Evolutionary conservation across 257 asterid species (phyloP).

Genomic region (Agastache rugosa): DNA sequence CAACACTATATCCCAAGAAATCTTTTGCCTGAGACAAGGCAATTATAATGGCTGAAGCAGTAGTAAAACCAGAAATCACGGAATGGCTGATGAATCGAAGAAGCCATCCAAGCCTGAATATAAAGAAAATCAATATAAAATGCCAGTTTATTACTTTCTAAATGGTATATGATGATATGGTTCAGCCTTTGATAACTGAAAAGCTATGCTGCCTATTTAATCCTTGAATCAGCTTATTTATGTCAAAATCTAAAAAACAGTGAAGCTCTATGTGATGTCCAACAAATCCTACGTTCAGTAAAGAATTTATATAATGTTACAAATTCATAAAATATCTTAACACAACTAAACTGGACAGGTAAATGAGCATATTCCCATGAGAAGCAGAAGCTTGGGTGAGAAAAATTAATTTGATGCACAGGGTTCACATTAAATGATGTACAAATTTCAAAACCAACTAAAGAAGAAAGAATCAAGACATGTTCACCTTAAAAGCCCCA

Average conservation of each 20-base stretch:
- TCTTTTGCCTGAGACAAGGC: conserved; percentile 96
- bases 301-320: not conserved
- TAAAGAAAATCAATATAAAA: conserved; percentile 40
- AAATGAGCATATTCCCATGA: conserved; percentile 11
- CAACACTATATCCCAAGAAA: conserved; percentile 93
- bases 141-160: conserved; percentile 29
- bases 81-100: conserved; percentile 99
- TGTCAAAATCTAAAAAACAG: conserved; percentile 24
- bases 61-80: conserved; percentile 99
- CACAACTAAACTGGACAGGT: not conserved
- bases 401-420: conserved; percentile 17
- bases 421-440: conserved; percentile 17
- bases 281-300: conserved; percentile 3
- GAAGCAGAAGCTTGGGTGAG: conserved; percentile 8
- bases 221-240: conserved; percentile 20
- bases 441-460: conserved; percentile 17
- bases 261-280: conserved; percentile 13
- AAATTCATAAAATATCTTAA: not conserved
- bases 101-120: conserved; percentile 97
- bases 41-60: conserved; percentile 98
- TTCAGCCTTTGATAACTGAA: conserved; percentile 22
- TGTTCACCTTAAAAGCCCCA: conserved; percentile 89
- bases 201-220: conserved; percentile 26
- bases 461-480: conserved; percentile 34
- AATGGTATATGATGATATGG: conserved; percentile 19